Conservation (phyloP, 2,329 filamentous ascomycete genomes). For the Emergomyces orientalis region DNA sequence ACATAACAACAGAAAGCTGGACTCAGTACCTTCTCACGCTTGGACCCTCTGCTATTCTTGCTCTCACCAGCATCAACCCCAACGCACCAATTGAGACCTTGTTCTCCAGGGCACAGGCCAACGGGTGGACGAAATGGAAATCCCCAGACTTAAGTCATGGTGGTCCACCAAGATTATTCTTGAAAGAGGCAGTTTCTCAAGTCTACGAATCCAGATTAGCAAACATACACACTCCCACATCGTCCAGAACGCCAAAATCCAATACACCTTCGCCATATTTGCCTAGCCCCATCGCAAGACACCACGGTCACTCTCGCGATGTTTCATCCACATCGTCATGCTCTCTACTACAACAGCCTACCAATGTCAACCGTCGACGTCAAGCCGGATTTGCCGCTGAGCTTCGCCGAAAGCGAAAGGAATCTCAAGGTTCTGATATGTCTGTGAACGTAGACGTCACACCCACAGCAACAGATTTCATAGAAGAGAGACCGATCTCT, state of each 20-base stretch:
- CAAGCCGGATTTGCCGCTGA: constrained; percentile 28
- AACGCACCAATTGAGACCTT: constrained; percentile 34
- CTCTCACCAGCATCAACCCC: constrained; percentile 38
- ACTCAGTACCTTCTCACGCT: constrained; percentile 51
- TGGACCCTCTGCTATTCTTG: constrained; percentile 48
- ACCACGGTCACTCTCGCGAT: constrained; percentile 10
- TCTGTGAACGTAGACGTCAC: constrained; percentile 7
- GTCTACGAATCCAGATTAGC: constrained; percentile 44
- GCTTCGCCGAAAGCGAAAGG: constrained; percentile 23
- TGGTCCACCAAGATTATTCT: constrained; percentile 46
- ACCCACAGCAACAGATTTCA: constrained; percentile 17
- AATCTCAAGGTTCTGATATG: constrained; percentile 10
- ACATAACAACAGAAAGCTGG: constrained; percentile 46
- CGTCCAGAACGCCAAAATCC: constrained; percentile 10
- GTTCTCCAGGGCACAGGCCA: constrained; percentile 45
- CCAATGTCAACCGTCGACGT: constrained; percentile 20
- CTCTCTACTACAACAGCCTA: constrained; percentile 9
- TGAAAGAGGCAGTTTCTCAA: constrained; percentile 52
- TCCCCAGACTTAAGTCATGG: constrained; percentile 33
- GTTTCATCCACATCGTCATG: constrained; percentile 4
- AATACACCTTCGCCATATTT: constrained; percentile 9
- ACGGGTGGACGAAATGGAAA: constrained; percentile 51
- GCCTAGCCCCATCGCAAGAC: constrained; percentile 8
- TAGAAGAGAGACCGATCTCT: constrained; percentile 33
- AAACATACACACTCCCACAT: constrained; percentile 2